Evolutionary conservation across 305 asterid genomes (phyloP).

Genomic region (Striga hermonthica): DNA sequence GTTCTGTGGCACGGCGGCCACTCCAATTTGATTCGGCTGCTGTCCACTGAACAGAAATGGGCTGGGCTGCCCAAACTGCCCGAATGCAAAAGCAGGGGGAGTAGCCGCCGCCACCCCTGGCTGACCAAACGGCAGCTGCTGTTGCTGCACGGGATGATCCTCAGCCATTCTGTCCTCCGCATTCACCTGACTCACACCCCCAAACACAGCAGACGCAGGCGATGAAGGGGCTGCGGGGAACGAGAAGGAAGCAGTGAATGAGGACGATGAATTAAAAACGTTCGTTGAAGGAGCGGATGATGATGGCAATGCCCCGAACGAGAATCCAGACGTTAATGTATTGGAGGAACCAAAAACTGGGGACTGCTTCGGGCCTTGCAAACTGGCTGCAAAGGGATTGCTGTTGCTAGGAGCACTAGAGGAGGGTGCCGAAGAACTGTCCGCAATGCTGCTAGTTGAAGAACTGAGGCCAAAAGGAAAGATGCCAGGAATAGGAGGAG

Average conservation of each 20-base stretch:
- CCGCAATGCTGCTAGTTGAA: slow-evolving; percentile 39
- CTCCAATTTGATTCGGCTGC: slow-evolving; percentile 49
- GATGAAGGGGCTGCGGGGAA: slow-evolving; percentile 40
- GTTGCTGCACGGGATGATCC: slow-evolving; percentile 55
- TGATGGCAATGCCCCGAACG: slow-evolving; percentile 54
- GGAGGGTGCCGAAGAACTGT: slow-evolving; percentile 42
- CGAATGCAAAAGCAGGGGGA: slow-evolving; percentile 48
- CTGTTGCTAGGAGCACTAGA: slow-evolving; percentile 27
- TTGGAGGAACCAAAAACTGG: slow-evolving; percentile 48
- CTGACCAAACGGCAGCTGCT: slow-evolving; percentile 48
- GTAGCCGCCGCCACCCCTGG: slow-evolving; percentile 42
- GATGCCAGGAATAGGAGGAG: slow-evolving; percentile 34
- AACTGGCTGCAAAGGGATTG: slow-evolving; percentile 43
- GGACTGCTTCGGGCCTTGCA: slow-evolving; percentile 36
- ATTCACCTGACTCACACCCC: slow-evolving; percentile 48
- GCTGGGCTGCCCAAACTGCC: slow-evolving; percentile 44
- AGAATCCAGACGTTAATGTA: slow-evolving; percentile 45
- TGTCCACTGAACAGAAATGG: slow-evolving; percentile 66
- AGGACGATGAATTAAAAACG: background rate
- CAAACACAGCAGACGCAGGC: no score
- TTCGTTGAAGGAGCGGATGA: slow-evolving; percentile 36
- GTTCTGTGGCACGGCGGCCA: slow-evolving; percentile 41
- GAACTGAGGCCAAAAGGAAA: slow-evolving; percentile 42
- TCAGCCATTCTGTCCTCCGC: slow-evolving; percentile 95
- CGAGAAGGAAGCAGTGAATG: slow-evolving; percentile 34